These are phyloP conservation scores for Phytophthora sojae DNA, from an alignment of 352 stramenopile species.

Conservation along the genomic window DNA sequence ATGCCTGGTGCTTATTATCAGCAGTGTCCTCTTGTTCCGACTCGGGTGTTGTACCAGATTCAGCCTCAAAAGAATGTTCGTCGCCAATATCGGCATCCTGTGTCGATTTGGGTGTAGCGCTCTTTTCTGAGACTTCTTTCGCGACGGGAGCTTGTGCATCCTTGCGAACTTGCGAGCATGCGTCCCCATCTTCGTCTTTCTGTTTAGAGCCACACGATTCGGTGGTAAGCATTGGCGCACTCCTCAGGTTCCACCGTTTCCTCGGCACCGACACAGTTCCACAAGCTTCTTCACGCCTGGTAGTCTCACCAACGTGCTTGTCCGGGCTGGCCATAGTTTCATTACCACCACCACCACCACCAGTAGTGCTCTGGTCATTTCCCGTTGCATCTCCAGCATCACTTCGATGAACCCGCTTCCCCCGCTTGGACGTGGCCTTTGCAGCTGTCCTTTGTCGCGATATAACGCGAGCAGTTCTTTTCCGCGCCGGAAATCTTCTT, in stretches of 20 bases:
- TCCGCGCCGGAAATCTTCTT: not conserved
- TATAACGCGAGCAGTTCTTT: not conserved
- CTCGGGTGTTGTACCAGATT: not conserved
- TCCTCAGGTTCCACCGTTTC: slow-evolving; percentile 19
- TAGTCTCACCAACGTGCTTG: not conserved
- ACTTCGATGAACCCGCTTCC: slow-evolving; percentile 4
- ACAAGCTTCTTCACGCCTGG: not conserved
- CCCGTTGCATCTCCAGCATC: slow-evolving; percentile 3
- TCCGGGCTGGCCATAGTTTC: not conserved
- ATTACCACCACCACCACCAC: not conserved
- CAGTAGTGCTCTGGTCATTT: not conserved
- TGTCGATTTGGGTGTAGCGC: not conserved
- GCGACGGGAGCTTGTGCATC: not conserved
- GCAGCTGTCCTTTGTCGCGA: not conserved
- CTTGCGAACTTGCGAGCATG: not conserved
- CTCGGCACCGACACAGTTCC: not conserved
- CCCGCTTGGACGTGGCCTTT: not conserved
- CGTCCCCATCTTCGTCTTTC: not conserved
- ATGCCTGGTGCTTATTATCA: not conserved
- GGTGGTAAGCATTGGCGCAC: not conserved
- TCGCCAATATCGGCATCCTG: not conserved
- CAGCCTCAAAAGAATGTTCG: not conserved
- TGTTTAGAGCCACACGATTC: not conserved
- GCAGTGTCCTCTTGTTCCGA: not conserved
- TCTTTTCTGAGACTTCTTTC: not conserved